phyloP scores from a whole-genome alignment of 2,329 filamentous ascomycete genomes.

The Helotiales sp. region DNA sequence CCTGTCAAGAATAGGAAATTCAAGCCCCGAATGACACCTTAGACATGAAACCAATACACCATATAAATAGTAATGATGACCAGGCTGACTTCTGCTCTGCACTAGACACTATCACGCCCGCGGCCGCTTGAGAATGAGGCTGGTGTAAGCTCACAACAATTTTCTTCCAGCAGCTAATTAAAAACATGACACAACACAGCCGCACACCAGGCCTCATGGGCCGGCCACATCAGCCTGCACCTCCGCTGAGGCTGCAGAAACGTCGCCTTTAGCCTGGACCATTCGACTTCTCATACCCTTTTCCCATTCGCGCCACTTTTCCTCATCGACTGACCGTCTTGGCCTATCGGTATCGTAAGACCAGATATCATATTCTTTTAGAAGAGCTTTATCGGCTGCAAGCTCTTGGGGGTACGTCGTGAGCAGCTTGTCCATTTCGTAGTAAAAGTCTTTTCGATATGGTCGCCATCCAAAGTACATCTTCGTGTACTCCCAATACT shows the following conservation, averaged over 20 bases:
- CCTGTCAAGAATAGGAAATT: too few relatives aligned
- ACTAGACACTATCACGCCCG: too few relatives aligned
- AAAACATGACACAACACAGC: too few relatives aligned
- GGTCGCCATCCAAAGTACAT: slow-evolving; percentile 12
- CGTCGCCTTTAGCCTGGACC: not conserved
- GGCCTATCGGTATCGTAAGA: slow-evolving; percentile 11
- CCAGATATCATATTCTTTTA: slow-evolving; percentile 8
- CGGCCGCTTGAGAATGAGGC: too few relatives aligned
- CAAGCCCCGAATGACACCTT: too few relatives aligned
- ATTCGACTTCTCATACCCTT: slow-evolving; percentile 11
- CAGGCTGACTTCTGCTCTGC: too few relatives aligned
- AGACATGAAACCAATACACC: too few relatives aligned
- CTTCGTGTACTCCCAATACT: slow-evolving; percentile 20
- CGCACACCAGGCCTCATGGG: not conserved
- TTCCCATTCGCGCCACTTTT: slow-evolving; percentile 11
- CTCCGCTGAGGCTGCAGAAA: not conserved
- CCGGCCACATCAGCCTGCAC: not conserved
- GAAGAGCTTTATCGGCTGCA: slow-evolving; percentile 8
- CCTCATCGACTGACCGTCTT: slow-evolving; percentile 9
- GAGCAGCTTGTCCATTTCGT: slow-evolving; percentile 10
- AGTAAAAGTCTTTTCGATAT: slow-evolving; percentile 11
- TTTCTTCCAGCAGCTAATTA: too few relatives aligned
- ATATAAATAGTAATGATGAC: too few relatives aligned
- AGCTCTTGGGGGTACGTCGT: slow-evolving; percentile 9
- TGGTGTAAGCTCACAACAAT: too few relatives aligned